Conservation (phyloP, 805 yeast species). For the Yarrowia sp. region DNA sequence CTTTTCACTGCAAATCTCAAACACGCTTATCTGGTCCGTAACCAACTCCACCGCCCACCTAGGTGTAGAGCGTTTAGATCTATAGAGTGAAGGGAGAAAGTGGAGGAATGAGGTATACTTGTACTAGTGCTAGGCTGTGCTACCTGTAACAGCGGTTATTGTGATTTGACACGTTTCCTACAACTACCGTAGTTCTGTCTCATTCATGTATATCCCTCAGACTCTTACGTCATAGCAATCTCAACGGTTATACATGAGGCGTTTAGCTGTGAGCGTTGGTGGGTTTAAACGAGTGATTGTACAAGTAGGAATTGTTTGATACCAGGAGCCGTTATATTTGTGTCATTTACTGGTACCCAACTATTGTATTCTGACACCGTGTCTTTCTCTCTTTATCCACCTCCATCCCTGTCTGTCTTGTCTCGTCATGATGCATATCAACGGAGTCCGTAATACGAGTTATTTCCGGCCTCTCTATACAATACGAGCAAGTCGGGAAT, state of each 20-base stretch:
- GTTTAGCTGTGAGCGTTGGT: no score
- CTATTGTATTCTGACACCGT: no score
- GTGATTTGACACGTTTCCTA: no score
- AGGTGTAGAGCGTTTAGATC: not conserved
- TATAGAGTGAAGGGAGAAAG: not conserved
- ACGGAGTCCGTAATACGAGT: constrained; percentile 16
- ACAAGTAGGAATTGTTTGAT: no score
- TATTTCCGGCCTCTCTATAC: not conserved
- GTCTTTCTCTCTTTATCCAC: not conserved
- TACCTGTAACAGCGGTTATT: no score
- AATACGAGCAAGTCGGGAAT: not conserved
- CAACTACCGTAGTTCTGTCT: not conserved
- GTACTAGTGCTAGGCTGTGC: no score
- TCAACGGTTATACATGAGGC: not conserved
- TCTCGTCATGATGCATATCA: not conserved
- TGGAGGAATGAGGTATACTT: not conserved
- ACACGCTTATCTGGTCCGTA: not conserved
- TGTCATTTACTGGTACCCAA: no score
- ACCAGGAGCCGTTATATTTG: no score
- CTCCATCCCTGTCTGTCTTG: not conserved
- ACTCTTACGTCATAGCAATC: constrained; percentile 1
- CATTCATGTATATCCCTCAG: not conserved
- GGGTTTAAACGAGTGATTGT: no score
- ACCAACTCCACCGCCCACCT: constrained; percentile 11
- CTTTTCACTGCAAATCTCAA: not conserved